A percentile compares a stretch with the other conserved stretches of the same genome.
Evolutionary conservation across 2,329 filamentous ascomycete genomes (phyloP).

Genomic region (Bipolaris cookei): DNA sequence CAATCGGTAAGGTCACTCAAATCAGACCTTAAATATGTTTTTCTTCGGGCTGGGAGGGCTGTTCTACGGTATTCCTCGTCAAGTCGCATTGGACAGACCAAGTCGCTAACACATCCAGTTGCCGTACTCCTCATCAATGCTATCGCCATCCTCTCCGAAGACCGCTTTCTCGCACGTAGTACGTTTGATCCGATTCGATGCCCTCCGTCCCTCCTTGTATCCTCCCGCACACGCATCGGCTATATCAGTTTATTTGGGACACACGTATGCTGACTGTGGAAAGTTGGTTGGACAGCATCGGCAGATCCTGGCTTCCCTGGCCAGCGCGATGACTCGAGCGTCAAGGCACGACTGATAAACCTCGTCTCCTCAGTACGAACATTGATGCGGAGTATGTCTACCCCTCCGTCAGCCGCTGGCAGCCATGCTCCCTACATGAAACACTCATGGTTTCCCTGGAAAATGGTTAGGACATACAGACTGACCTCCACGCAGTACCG

Average conservation of each 20-base stretch:
- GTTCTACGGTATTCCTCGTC: slow-evolving; percentile 67
- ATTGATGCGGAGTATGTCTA: slow-evolving; percentile 83
- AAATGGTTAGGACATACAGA: background rate
- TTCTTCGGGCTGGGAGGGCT: slow-evolving; percentile 74
- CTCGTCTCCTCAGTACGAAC: slow-evolving; percentile 89
- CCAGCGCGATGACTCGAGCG: slow-evolving; percentile 71
- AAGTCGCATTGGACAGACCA: slow-evolving; percentile 8
- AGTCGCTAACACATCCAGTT: slow-evolving; percentile 58
- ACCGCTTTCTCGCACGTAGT: slow-evolving; percentile 87
- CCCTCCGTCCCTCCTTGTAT: background rate
- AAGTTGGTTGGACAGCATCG: slow-evolving; percentile 78
- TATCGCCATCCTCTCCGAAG: slow-evolving; percentile 91
- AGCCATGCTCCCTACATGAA: background rate
- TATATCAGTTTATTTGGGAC: background rate
- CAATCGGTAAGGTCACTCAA: background rate
- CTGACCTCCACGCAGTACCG: slow-evolving; percentile 41
- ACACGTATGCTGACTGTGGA: slow-evolving; percentile 13
- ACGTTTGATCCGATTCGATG: slow-evolving; percentile 45
- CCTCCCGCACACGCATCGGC: background rate
- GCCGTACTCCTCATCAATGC: slow-evolving; percentile 90
- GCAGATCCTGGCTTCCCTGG: slow-evolving; percentile 80
- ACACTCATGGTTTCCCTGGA: background rate
- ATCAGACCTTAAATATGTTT: slow-evolving; percentile 60
- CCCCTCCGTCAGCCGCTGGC: slow-evolving; percentile 1
- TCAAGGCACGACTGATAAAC: slow-evolving; percentile 87